Base-by-base conservation (phyloP, 2,329 filamentous ascomycete genomes). In the Alternaria rosae region DNA sequence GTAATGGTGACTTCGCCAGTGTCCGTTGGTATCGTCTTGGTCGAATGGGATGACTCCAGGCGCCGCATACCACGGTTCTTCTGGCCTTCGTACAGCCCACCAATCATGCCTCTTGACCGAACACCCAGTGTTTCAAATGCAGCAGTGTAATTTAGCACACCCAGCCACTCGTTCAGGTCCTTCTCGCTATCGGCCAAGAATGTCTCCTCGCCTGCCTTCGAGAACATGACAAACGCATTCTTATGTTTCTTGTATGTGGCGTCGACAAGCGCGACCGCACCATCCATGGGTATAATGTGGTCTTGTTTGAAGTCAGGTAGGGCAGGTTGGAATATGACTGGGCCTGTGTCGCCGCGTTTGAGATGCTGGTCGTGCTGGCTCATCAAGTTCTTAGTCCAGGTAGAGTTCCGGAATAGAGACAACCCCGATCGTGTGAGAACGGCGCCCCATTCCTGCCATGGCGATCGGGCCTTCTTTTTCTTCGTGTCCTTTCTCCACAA, bases 391-490 rank as follows among this genome's bases (percentile, higher is more conserved):
- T 97, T 98, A 32, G 97, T 89, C 94, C 95, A 99, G 20, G 89
- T 85, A 6, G 93, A 91, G 76, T 98, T 97, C 60, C 92, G 90
- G 82, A 98, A 99, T 79, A 99, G 93, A 78, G 97, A 99, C 8
- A 99, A 86, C 74, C 97, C 94, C 6, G 95, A 96, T n/a, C 94
- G 93, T 1, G 95, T 99, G 28, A 99, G 85, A 61, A 99, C 91
- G 23, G 93, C 95, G 54, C 95, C 95, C 95, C 95, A 99, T 85
- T 99, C 95, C 76, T 97, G 94, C 95, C 95, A 99, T 2, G 95
- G 94, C 11, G 94, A 97, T 44, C 94, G 88, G 1, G 93, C 91
- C 79, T 96, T 97, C 81, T 95, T 94, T 81, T 94, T 97, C 82
- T 97, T 97, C 1, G 86, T 83, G 67, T 97, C 93, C 77, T 99